Conservation (phyloP, 1,284 basidiomycete species). For the Anthracocystis setariae region DNA sequence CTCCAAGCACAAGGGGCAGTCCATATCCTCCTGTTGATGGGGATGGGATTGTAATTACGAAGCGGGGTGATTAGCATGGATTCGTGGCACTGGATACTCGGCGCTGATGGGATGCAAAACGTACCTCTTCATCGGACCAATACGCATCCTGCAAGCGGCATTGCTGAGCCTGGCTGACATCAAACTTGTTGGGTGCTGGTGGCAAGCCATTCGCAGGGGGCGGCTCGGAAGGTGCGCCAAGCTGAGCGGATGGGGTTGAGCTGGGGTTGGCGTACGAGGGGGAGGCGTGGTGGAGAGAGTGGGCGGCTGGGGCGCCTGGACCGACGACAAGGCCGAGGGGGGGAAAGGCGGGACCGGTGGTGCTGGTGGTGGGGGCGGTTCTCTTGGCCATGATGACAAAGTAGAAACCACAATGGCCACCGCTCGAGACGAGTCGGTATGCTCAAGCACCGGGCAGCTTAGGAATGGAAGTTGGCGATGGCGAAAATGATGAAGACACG, state of each 20-base stretch:
- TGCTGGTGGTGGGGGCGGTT: slow-evolving; percentile 41
- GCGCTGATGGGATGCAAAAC: slow-evolving; percentile 9
- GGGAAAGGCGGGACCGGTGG: slow-evolving; percentile 49
- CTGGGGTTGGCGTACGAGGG: slow-evolving; percentile 31
- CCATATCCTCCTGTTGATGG: slow-evolving; percentile 83
- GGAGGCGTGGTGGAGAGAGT: slow-evolving; percentile 24
- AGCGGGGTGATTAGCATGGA: not conserved
- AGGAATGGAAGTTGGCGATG: slow-evolving; percentile 5
- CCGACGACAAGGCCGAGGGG: slow-evolving; percentile 55
- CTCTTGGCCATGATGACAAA: slow-evolving; percentile 40
- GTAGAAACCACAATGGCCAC: slow-evolving; percentile 12
- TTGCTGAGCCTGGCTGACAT: slow-evolving; percentile 64
- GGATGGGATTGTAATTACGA: not conserved
- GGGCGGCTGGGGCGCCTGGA: slow-evolving; percentile 37
- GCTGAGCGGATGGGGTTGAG: slow-evolving; percentile 15
- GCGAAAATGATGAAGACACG: slow-evolving; percentile 20
- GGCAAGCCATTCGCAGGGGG: slow-evolving; percentile 46
- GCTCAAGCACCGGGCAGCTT: slow-evolving; percentile 35
- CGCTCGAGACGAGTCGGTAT: slow-evolving; percentile 23
- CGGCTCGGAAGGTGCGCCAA: slow-evolving; percentile 22
- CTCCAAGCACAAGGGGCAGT: slow-evolving; percentile 97
- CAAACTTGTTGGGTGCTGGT: slow-evolving; percentile 60
- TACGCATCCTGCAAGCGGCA: slow-evolving; percentile 91
- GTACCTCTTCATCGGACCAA: slow-evolving; percentile 91
- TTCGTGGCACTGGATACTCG: no score